Base-by-base conservation (phyloP, 2,329 filamentous ascomycete species). In the Epichloe brachyelytri region DNA sequence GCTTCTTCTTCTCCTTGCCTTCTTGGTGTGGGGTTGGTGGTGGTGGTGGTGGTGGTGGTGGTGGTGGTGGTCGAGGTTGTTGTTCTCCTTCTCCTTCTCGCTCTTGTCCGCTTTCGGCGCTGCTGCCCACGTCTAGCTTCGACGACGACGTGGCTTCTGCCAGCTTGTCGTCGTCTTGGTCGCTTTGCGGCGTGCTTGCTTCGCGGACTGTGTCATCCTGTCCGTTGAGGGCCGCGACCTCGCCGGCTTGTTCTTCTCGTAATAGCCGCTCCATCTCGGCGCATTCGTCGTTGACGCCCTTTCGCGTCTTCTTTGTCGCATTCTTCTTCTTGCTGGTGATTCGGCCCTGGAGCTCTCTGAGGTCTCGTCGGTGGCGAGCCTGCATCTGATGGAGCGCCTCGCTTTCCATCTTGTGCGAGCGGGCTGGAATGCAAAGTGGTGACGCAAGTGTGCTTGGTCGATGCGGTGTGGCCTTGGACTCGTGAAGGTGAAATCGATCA, bases 311-410 rank as follows among this genome's bases (percentile, higher is more conserved):
- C 71, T 97, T 98, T 45, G 85, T 94, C 15, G 93, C 90, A 59
- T 86, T 85, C 74, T 96, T 97, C 76, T 96, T 98, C 77, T 96
- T 97, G 70, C 85, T 89, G 5, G 88, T 96, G 62, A 94, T 82
- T 53, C 85, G 83, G 48, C 81, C 78, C 66, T 95, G 87, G 26
- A 98, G 76, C 54, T 97, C 91, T 59, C 83, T 84, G 65, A 86
- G 82, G 70, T 98, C 91, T 68, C 88, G 93, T 60, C 88, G 83
- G 66, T 98, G 93, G 45, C 83, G 85, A 38, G 82, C 73, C 60
- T 88, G 83, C 51, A 93, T 71, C 55, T 86, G 82, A 54, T 96
- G 90, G 68, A 93, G 80, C 10, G 74, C 70, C 62, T 80, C 77
- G 43, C 56, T 20, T 34, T 65, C 66, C 63, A 67, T 65, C 48